Percentiles rank a stretch among this genome's conserved stretches.
Evolutionary conservation across 495 filamentous ascomycete species (phyloP).

Genomic region (Hypoxylon fuscum): DNA sequence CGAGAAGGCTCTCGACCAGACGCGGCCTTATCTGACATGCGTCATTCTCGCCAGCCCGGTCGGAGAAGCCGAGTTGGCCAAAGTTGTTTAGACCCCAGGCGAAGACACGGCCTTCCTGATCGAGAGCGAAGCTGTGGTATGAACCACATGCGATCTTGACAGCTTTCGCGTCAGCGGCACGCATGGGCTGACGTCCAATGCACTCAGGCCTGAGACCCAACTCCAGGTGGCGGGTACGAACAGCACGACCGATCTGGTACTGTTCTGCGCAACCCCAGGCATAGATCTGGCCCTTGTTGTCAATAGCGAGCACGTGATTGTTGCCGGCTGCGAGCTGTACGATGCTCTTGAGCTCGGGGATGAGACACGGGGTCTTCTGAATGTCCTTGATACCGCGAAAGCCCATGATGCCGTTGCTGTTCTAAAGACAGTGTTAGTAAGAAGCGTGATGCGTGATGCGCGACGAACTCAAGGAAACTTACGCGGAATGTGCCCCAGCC

Average conservation of each 20-base stretch:
- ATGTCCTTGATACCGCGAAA: conserved; percentile 55
- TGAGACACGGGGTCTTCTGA: conserved; percentile 41
- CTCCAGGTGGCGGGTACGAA: conserved; percentile 66
- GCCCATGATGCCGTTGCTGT: conserved; percentile 70
- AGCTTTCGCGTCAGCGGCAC: conserved; percentile 61
- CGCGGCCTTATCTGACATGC: conserved; percentile 55
- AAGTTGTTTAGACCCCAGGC: conserved; percentile 91
- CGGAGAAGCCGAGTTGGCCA: conserved; percentile 74
- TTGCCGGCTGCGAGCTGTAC: conserved; percentile 67
- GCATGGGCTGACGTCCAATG: conserved; percentile 67
- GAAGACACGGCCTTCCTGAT: conserved; percentile 74
- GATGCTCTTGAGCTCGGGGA: conserved; percentile 67
- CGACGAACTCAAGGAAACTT: conserved; percentile 35
- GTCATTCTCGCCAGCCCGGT: conserved; percentile 69
- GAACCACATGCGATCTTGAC: conserved; percentile 66
- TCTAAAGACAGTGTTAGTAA: conserved; percentile 36
- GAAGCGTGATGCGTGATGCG: not conserved
- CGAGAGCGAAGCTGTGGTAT: conserved; percentile 82
- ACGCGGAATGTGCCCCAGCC: conserved; percentile 78
- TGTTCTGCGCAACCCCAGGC: conserved; percentile 80
- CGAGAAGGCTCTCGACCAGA: conserved; percentile 55
- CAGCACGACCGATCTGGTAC: conserved; percentile 75
- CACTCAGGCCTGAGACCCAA: conserved; percentile 73
- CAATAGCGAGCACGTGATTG: conserved; percentile 77
- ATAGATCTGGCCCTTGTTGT: conserved; percentile 69